Percentiles rank a stretch among this genome's conserved stretches.
Conservation (phyloP, 768 basidiomycete genomes). For the Tremella mesenterica region DNA sequence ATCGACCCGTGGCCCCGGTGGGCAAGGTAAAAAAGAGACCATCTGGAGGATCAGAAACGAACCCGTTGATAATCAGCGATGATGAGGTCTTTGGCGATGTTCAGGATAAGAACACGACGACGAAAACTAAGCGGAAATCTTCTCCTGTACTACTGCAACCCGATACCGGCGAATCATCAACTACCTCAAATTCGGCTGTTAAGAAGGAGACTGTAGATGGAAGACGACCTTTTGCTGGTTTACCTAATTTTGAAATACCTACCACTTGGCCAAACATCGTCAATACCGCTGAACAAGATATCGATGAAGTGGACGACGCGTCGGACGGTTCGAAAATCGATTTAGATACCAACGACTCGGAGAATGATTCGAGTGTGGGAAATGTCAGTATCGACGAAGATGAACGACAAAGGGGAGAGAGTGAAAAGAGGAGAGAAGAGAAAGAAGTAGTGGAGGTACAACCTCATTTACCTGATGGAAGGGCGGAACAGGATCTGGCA, state of each 20-base stretch:
- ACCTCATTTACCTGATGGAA: conserved; percentile 1
- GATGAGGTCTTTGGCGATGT: conserved; percentile 33
- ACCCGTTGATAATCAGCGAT: conserved; percentile 41
- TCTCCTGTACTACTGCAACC: background rate
- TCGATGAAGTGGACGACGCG: background rate
- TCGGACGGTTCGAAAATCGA: conserved; percentile 6
- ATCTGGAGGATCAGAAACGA: conserved; percentile 16
- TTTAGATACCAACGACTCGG: conserved; percentile 7
- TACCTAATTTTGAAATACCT: conserved; percentile 23
- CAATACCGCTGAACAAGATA: conserved; percentile 14
- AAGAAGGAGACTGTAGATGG: background rate
- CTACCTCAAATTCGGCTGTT: background rate
- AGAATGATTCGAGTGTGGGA: conserved; percentile 14
- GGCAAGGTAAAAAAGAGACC: too few species aligned
- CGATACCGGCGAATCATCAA: background rate
- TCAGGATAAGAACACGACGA: background rate
- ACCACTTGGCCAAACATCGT: conserved; percentile 33
- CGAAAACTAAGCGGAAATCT: background rate
- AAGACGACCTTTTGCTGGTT: conserved; percentile 12
- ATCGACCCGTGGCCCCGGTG: too few species aligned
- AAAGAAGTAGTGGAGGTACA: conserved; percentile 4
- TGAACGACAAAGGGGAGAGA: background rate
- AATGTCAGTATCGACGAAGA: conserved; percentile 11
- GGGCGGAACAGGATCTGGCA: conserved; percentile 1
- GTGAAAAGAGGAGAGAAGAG: background rate